Percentiles rank a stretch among this genome's conserved stretches.
Evolutionary conservation across 768 basidiomycete genomes (phyloP).

Genomic region (Trametes cinnabarina): DNA sequence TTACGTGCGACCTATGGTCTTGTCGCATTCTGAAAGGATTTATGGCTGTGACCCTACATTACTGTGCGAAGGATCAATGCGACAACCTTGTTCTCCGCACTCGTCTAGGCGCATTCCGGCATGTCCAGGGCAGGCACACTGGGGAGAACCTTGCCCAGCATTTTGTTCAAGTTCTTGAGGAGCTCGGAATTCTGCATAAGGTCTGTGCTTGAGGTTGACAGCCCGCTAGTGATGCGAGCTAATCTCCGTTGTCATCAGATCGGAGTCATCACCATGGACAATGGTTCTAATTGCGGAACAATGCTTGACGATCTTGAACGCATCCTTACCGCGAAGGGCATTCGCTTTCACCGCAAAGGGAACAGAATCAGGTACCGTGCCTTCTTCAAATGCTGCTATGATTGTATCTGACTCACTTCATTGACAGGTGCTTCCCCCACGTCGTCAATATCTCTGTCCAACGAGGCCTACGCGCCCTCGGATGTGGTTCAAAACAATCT

Average conservation of each 20-base stretch:
- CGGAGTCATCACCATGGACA: conserved; percentile 36
- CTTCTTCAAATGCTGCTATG: background rate
- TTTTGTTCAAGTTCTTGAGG: background rate
- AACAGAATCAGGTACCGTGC: background rate
- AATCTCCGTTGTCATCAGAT: background rate
- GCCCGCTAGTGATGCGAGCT: too few relatives aligned
- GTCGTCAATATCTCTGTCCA: background rate
- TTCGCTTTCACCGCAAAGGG: conserved; percentile 2
- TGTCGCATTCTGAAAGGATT: background rate
- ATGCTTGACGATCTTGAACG: conserved; percentile 29
- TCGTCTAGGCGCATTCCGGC: conserved; percentile 32
- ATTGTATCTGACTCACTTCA: background rate
- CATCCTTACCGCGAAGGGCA: conserved; percentile 19
- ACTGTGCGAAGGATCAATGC: conserved; percentile 12
- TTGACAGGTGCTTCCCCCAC: conserved; percentile 2
- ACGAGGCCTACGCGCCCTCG: background rate
- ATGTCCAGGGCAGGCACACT: conserved; percentile 31
- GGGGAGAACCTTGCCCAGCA: background rate
- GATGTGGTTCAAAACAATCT: background rate
- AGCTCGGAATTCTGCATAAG: background rate
- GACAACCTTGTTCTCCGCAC: conserved; percentile 25
- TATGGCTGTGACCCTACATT: conserved; percentile 9
- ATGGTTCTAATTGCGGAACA: conserved; percentile 37
- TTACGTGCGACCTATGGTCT: conserved; percentile 11
- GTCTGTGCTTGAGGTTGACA: conserved; percentile 23